Evolutionary conservation across 768 basidiomycete genomes (phyloP), one percentile per base, ranked within the genome.

Genomic region (Boletus rubroflammeus): DNA sequence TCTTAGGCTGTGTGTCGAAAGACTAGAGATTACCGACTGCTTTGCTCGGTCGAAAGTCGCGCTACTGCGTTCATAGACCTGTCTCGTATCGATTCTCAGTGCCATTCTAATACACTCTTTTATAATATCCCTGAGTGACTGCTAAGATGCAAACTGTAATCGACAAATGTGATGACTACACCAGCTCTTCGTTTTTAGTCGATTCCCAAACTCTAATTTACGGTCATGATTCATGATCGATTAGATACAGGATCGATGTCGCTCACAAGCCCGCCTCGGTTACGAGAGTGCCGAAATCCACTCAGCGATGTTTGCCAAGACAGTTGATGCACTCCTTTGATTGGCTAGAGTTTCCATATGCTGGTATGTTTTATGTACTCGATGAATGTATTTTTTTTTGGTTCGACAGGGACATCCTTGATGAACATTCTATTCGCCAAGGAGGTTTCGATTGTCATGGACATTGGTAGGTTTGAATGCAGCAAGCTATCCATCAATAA

Each of bases 101-200:
- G 34, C 26, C 52, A 34, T 11, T 7, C 6, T 36, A 56, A 55
- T 55, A 32, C 46, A 43, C 11, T 47, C 55, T 0, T 47, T 55
- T 2, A 5, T 13, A n/a, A 2, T 5, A 41, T n/a, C 1, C 5
- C 3, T 5, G 39, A 5, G 48, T 35, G 49, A 42, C 1, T 3
- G 5, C 1, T 6, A 43, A 23, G 25, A 11, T 11, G 10, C 14
- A 3, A 3, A 10, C 9, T 5, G 25, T 26, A 14, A 15, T 26
- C 17, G 17, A 26, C 9, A 6, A n/a, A 17, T 43, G 25, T 26
- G 25, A 43, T n/a, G 5, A n/a, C n/a, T 3, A 1, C 5, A 4
- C 1, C 1, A 9, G 3, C n/a, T 36, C 3, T n/a, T 15, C 5
- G 13, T 32, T 13, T 31, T 31, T 11, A 11, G 29, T 5, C 10